Percentiles rank a stretch among this genome's conserved stretches.
phyloP scores from a whole-genome alignment of 768 basidiomycete species.

The Boletus coccyginus region DNA sequence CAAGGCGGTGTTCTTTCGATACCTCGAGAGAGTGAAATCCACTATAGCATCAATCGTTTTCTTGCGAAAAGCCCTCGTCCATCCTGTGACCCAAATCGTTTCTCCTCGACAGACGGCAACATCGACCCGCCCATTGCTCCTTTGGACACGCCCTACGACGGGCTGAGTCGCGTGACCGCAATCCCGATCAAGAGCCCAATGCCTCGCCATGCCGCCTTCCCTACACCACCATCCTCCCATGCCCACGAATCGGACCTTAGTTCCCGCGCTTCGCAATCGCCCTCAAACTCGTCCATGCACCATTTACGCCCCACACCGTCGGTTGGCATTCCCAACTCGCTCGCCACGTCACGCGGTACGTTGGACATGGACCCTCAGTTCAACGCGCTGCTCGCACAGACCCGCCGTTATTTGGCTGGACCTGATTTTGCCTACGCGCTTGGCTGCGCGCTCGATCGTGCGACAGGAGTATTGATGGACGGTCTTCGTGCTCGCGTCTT shows the following conservation, averaged over 20 bases:
- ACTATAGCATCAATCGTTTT: background rate
- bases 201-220: conserved; percentile 12
- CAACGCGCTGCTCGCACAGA: conserved; percentile 63
- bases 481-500: conserved; percentile 69
- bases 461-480: conserved; percentile 60
- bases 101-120: background rate
- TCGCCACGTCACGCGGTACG: conserved; percentile 3
- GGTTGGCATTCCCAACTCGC: background rate
- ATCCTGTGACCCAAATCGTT: background rate
- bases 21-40: background rate
- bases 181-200: conserved; percentile 17
- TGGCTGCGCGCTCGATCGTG: conserved; percentile 68
- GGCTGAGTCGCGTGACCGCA: conserved; percentile 10
- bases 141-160: conserved; percentile 1
- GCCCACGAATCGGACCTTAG: conserved; percentile 15
- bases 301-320: conserved; percentile 9
- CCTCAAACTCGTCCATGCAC: conserved; percentile 19
- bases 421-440: conserved; percentile 71
- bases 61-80: background rate
- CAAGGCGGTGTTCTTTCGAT: conserved; percentile 51
- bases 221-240: conserved; percentile 20
- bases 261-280: conserved; percentile 28
- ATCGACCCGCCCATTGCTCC: background rate
- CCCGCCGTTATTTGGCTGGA: conserved; percentile 57
- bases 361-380: conserved; percentile 41